Base-by-base conservation (phyloP, 345 rosid genomes). In the Citrus medica region DNA sequence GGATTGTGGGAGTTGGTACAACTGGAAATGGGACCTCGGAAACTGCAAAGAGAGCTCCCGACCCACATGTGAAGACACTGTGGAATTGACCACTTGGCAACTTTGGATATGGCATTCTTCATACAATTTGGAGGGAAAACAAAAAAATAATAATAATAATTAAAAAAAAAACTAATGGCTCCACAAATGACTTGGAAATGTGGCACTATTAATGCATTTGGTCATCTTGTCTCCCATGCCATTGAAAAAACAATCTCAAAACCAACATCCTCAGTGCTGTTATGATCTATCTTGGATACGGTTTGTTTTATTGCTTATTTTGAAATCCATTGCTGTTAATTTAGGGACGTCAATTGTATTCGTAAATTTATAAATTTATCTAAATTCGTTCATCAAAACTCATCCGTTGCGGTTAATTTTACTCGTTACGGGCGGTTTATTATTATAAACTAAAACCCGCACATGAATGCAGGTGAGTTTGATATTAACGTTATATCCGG, bases 231-330 rank as follows among this genome's bases (percentile, higher is more conserved):
- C 79, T 71, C 82, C 72, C 42, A 22, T 32, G 14, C 76, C 76
- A 37, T 78, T 74, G 73, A 76, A 67, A 69, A 70, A 30, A 63
- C 69, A 73, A 28, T 77, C 73, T 38, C 67, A 14, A 83, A 79
- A 83, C 87, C 90, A 80, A 88, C 89, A 86, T 88, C 84, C 89
- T 82, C 70, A 80, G 74, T 81, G 76, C 78, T 84, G 76, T 53
- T 84, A 70, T 78, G 81, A 87, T 89, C 88, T 88, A 91, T 83
- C 87, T 88, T 89, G 88, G 94, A 87, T 85, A 82, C 85, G 87
- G 73, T 76, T 75, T 84, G 56, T 74, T 64, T 42, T 69, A 69
- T 74, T 79, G 64, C 55, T 71, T 51, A 61, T 79, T 79, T 61
- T 13, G 73, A 79, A 61, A 74, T 71, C 76, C 32, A 53, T 27